Base-by-base conservation (phyloP, 345 rosid species). In the Dovyalis caffra region DNA sequence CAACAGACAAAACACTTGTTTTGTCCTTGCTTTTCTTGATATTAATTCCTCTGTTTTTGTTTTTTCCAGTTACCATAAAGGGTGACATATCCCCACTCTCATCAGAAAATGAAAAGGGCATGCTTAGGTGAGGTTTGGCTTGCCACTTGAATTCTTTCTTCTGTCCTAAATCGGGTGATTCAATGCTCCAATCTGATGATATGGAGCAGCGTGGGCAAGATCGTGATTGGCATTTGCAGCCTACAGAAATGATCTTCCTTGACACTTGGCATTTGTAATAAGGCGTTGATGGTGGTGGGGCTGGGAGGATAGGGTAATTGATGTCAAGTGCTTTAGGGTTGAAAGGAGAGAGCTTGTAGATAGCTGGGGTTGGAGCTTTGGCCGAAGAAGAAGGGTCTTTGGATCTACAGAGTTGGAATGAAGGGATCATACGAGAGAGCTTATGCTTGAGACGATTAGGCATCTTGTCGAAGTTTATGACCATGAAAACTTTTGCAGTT, bases 391-490 rank as follows among this genome's bases (percentile, higher is more conserved):
- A 76, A 34, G 70, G 26, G 31, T 61, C 63, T 38, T 64, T 81
- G 6, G 84, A 61, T 65, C 92, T 81, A 71, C 92, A 89, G 58
- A 85, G 47, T 61, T 81, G 88, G 51, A 89, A 79, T 21, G 85
- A 78, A 64, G 83, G 73, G 6, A 85, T 61, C 16, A 73, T 73
- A 23, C 85, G 82, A 62, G 81, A 81, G 68, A 83, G 72, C 66
- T 83, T 85, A 33, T 80, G 80, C 85, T 85, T 83, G 65, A 81
- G 70, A 71, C 79, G 83, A 75, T 82, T 84, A 33, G 84, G 66
- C 90, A 84, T 87, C 20, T 1, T 64, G 2, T 14, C 25, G 29
- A 53, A 1, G n/a, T 49, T 37, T 18, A 47, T 1, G 23, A n/a
- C 4, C 65, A 12, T 57, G 74, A 47, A 2, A 15, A 47, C 1